A percentile compares a stretch with the other conserved stretches of the same genome.
phyloP scores from a whole-genome alignment of 768 basidiomycete species.

The Chalciporus sphaerocephalus region DNA sequence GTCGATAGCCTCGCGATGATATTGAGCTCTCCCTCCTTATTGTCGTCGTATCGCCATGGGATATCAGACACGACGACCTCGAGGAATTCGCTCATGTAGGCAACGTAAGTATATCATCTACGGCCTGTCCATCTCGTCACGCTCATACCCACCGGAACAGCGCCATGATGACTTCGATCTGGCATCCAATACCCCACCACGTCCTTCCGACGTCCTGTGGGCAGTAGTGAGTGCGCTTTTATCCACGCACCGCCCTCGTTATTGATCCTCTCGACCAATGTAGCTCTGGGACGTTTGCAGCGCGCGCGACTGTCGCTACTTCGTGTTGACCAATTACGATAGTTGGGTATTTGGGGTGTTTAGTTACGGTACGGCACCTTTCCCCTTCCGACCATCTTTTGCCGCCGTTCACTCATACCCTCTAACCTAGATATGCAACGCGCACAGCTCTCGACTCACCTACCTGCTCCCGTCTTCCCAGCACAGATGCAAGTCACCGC shows the following conservation, averaged over 20 bases:
- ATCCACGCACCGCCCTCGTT: neutral
- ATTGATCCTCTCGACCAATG: neutral
- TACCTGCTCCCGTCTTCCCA: constrained; percentile 10
- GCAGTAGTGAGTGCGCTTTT: constrained; percentile 8
- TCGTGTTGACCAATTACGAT: constrained; percentile 16
- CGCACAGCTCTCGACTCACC: constrained; percentile 8
- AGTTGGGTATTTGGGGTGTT: constrained; percentile 15
- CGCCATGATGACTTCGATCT: constrained; percentile 5
- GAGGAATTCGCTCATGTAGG: constrained; percentile 1
- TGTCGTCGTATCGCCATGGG: constrained; percentile 1
- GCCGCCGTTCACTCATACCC: neutral
- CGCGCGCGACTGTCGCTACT: constrained; percentile 8
- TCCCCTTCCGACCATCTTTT: neutral
- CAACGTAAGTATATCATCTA: constrained; percentile 1
- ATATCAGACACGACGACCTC: constrained; percentile 4
- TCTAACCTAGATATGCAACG: constrained; percentile 4
- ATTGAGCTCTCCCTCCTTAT: constrained; percentile 1
- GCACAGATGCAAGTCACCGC: neutral
- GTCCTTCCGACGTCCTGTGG: constrained; percentile 8
- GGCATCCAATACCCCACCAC: neutral
- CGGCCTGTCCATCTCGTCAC: neutral
- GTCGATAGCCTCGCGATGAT: neutral
- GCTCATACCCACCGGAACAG: neutral
- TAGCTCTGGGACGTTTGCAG: constrained; percentile 18
- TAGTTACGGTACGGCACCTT: constrained; percentile 5